Evolutionary conservation across 2,329 filamentous ascomycete genomes (phyloP), one percentile per base, ranked within the genome.

Genomic region (Mycocentrospora acerina): DNA sequence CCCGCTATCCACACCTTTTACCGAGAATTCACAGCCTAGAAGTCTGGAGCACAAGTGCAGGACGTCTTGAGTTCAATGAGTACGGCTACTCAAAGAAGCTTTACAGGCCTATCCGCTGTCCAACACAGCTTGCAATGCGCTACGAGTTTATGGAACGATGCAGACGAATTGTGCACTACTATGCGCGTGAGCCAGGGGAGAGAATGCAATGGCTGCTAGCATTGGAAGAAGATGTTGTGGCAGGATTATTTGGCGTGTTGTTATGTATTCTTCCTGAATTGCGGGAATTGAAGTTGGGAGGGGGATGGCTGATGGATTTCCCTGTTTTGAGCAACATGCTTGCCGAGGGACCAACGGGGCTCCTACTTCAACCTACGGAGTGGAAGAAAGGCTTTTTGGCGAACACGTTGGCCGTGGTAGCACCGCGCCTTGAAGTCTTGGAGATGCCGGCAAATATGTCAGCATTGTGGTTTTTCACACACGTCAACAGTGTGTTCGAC

Each of bases 221-320:
- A 3, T 24, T 55, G 1, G 5, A 12, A 2, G 25, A 35, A 2
- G 48, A 53, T 13, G 32, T 44, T 3, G 27, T 53, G 7, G 39
- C 42, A 1, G 42, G 38, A 1, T 19, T 55, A 2, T 40, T 55
- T 0, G 44, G 34, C 7, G 16, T 48, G 10, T 33, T 53, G 0
- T 25, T 53, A 7, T 36, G 41, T 28, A 25, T 16, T 1, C 19
- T 53, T 10, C 45, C 48, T 2, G 44, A 46, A 3, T n/a, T 55
- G 16, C 35, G 37, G 10, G 39, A 48, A n/a, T 17, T 55, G 2
- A 35, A 34, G 3, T 24, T 48, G 12, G 37, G 47, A 4, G 35
- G 42, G 2, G 24, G 41, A 4, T 51, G 50, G 47, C 29, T 55
- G 5, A 43, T 53, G 39, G 47, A 55, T 25, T 44, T 53, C 4